phyloP scores from a whole-genome alignment of 2,329 filamentous ascomycete genomes.

The Lithohypha guttulata region DNA sequence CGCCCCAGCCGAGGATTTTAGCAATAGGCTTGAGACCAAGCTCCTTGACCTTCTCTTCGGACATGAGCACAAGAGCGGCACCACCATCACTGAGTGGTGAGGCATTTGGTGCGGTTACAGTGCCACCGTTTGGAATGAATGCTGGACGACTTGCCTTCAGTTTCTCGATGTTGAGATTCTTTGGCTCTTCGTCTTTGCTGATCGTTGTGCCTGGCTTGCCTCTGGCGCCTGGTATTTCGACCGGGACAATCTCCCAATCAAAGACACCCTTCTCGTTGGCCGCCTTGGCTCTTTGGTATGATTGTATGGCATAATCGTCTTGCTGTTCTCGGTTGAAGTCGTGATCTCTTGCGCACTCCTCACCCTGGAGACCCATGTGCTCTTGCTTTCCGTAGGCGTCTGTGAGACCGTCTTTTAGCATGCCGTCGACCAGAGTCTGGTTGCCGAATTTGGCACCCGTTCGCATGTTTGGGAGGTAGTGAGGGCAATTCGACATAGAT shows the following conservation, averaged over 20 bases:
- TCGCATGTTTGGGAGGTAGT: slow-evolving; percentile 84
- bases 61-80: slow-evolving; percentile 83
- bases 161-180: slow-evolving; percentile 78
- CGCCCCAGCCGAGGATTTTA: slow-evolving; percentile 95
- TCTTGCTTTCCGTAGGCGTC: slow-evolving; percentile 87
- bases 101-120: slow-evolving; percentile 91
- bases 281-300: slow-evolving; percentile 85
- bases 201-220: slow-evolving; percentile 78
- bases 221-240: slow-evolving; percentile 77
- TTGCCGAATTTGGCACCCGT: slow-evolving; percentile 89
- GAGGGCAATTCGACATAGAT: slow-evolving; percentile 96
- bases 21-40: slow-evolving; percentile 83
- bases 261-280: slow-evolving; percentile 76
- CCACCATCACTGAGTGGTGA: slow-evolving; percentile 94
- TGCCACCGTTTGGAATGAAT: slow-evolving; percentile 65
- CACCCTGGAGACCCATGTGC: slow-evolving; percentile 88
- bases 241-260: slow-evolving; percentile 72
- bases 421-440: slow-evolving; percentile 76
- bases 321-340: slow-evolving; percentile 71
- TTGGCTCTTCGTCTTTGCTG: slow-evolving; percentile 85
- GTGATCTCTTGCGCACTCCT: slow-evolving; percentile 84
- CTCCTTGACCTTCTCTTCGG: slow-evolving; percentile 86
- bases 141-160: slow-evolving; percentile 75
- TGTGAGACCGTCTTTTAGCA: slow-evolving; percentile 87
- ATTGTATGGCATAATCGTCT: slow-evolving; percentile 90